Conservation (phyloP, 257 asterid species). For the Solanum chmielewskii region DNA sequence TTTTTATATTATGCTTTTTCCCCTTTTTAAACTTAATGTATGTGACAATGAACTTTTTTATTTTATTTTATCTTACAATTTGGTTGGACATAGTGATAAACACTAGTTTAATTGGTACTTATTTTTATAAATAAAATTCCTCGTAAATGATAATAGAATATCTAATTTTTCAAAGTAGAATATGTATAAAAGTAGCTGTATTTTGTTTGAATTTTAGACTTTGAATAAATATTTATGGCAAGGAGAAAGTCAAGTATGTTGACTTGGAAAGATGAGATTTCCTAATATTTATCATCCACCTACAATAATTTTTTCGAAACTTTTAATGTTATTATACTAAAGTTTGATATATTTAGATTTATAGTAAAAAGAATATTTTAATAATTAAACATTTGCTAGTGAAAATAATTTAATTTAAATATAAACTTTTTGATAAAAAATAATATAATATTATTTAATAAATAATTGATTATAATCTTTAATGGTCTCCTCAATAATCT, state of each 20-base stretch:
- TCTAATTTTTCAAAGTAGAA: not conserved
- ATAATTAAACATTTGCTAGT: not conserved
- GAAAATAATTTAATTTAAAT: not conserved
- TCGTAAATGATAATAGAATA: not conserved
- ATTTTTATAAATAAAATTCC: not conserved
- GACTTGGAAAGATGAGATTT: not conserved
- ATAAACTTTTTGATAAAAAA: rapidly evolving
- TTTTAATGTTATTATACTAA: rapidly evolving
- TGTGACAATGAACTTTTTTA: not conserved
- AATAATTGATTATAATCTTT: not conserved
- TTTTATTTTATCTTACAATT: not conserved
- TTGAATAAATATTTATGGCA: not conserved
- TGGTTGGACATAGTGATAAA: not conserved
- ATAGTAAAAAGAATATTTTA: no score
- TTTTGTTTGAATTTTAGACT: not conserved
- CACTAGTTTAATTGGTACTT: not conserved
- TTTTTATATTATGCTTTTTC: not conserved
- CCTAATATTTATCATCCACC: not conserved
- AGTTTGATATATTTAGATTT: not conserved
- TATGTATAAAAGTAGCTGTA: not conserved
- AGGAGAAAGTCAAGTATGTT: not conserved
- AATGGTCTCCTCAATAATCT: not conserved
- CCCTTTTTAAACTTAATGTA: no score
- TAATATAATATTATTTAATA: not conserved
- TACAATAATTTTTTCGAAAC: rapidly evolving